A percentile compares a stretch with the other conserved stretches of the same genome.
These are phyloP conservation scores for Monosporozyma aerobia DNA, from an alignment of 805 yeast species.

Conservation along the genomic window DNA sequence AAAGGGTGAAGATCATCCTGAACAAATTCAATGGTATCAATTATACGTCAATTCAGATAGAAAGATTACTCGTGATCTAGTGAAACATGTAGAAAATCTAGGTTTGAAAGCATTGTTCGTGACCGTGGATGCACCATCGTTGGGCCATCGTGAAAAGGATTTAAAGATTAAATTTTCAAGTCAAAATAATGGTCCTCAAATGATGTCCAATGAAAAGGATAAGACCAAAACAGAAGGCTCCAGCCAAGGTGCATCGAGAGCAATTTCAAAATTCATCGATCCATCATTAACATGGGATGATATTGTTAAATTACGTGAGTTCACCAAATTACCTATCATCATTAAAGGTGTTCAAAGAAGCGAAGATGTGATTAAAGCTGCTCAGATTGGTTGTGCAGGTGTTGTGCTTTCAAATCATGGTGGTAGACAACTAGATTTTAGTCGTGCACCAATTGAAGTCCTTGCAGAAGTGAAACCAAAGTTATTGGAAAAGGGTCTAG, in stretches of 20 bases:
- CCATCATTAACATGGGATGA: slow-evolving; percentile 59
- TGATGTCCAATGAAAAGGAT: slow-evolving; percentile 29
- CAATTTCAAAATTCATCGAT: slow-evolving; percentile 79
- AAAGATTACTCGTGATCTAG: slow-evolving; percentile 46
- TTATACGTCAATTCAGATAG: slow-evolving; percentile 76
- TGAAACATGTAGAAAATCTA: slow-evolving; percentile 61
- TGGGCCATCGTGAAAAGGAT: slow-evolving; percentile 88
- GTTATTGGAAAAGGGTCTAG: slow-evolving; percentile 37
- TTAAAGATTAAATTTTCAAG: slow-evolving; percentile 53
- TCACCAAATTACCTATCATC: slow-evolving; percentile 57
- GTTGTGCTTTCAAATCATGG: slow-evolving; percentile 86
- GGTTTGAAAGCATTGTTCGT: slow-evolving; percentile 78
- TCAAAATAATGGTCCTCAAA: slow-evolving; percentile 15
- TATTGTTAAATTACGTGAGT: slow-evolving; percentile 43
- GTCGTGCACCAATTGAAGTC: slow-evolving; percentile 70
- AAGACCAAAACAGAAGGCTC: slow-evolving; percentile 38
- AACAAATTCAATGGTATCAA: slow-evolving; percentile 82
- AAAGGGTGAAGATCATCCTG: slow-evolving; percentile 39
- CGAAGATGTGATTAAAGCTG: slow-evolving; percentile 69
- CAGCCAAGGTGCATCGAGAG: slow-evolving; percentile 82
- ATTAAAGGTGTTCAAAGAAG: slow-evolving; percentile 80
- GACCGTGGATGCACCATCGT: slow-evolving; percentile 88
- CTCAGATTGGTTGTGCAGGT: slow-evolving; percentile 62
- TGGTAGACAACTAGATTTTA: slow-evolving; percentile 77
- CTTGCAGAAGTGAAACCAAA: slow-evolving; percentile 59